These are phyloP conservation scores for Phytophthora ramorum DNA, from an alignment of 352 stramenopile genomes.

Conservation along the genomic window DNA sequence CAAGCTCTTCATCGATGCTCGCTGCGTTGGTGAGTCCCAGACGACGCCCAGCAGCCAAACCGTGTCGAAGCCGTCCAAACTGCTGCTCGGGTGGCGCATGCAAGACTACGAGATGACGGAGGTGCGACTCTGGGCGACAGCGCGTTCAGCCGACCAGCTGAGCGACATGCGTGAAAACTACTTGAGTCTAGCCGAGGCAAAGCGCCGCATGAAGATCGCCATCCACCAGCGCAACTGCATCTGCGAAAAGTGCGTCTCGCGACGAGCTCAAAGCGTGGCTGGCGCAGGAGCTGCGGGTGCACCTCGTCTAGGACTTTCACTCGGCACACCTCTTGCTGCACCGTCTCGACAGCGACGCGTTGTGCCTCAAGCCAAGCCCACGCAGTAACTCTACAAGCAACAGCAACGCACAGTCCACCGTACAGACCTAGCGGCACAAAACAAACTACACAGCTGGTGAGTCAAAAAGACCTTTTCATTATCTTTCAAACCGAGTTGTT, in stretches of 20 bases:
- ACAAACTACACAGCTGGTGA: slow-evolving; percentile 14
- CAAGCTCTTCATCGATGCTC: slow-evolving; percentile 69
- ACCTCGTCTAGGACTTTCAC: slow-evolving; percentile 26
- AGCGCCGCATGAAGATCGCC: slow-evolving; percentile 84
- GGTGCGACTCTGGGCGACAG: slow-evolving; percentile 78
- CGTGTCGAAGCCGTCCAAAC: slow-evolving; percentile 45
- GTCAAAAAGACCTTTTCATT: slow-evolving; percentile 48
- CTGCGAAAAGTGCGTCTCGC: slow-evolving; percentile 77
- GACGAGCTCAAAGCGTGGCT: slow-evolving; percentile 52
- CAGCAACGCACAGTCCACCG: slow-evolving; percentile 6
- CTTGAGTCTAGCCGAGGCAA: slow-evolving; percentile 81
- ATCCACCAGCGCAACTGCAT: slow-evolving; percentile 87
- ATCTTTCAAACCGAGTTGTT: slow-evolving; percentile 65
- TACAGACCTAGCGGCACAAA: slow-evolving; percentile 9
- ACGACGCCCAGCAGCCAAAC: slow-evolving; percentile 47
- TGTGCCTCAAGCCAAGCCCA: slow-evolving; percentile 38
- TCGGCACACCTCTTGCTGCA: slow-evolving; percentile 55
- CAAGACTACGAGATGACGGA: slow-evolving; percentile 76
- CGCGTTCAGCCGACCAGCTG: slow-evolving; percentile 74
- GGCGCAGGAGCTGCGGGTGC: slow-evolving; percentile 10
- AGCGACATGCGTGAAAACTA: slow-evolving; percentile 91
- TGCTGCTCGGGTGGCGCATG: slow-evolving; percentile 59
- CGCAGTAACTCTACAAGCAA: slow-evolving; percentile 4
- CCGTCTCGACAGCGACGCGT: slow-evolving; percentile 53
- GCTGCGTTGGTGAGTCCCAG: slow-evolving; percentile 60